A percentile compares a stretch with the other conserved stretches of the same genome.
Conservation (phyloP, 1,284 basidiomycete species). For the Irpex sp. region DNA sequence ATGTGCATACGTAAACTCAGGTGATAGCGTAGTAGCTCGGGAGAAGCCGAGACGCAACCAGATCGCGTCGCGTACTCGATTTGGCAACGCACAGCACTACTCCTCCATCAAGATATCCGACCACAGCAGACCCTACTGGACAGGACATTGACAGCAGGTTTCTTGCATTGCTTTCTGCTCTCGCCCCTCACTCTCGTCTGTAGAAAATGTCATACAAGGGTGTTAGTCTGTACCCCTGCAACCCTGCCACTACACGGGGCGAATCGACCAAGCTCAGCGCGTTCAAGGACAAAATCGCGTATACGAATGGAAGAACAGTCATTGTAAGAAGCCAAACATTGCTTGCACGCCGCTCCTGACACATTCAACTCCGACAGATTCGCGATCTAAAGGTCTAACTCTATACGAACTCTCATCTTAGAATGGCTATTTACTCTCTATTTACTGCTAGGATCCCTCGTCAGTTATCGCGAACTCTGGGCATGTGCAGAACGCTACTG, state of each 20-base stretch:
- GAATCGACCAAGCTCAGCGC: conserved; percentile 80
- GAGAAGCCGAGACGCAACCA: neutral
- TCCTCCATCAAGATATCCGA: neutral
- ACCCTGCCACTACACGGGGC: conserved; percentile 73
- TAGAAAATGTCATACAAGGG: conserved; percentile 56
- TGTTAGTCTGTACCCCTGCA: conserved; percentile 63
- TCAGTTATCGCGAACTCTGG: conserved; percentile 66
- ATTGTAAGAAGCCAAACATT: conserved; percentile 54
- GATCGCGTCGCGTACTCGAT: neutral
- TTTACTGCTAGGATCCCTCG: conserved; percentile 46
- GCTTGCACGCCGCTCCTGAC: neutral
- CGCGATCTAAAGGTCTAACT: conserved; percentile 52
- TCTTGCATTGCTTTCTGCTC: neutral
- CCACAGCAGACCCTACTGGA: neutral
- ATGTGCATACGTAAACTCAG: no score
- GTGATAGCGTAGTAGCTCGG: neutral
- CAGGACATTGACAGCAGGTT: neutral
- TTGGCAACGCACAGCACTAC: neutral
- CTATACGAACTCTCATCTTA: neutral
- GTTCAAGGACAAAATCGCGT: conserved; percentile 82
- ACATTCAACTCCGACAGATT: conserved; percentile 36
- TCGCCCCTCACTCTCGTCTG: neutral
- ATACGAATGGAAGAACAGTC: conserved; percentile 83
- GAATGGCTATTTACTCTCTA: neutral
- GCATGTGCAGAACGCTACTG: conserved; percentile 83